These are phyloP conservation scores for Kingdonia uniflora DNA, from an alignment of 164 flowering plant genomes.

Conservation along the genomic window DNA sequence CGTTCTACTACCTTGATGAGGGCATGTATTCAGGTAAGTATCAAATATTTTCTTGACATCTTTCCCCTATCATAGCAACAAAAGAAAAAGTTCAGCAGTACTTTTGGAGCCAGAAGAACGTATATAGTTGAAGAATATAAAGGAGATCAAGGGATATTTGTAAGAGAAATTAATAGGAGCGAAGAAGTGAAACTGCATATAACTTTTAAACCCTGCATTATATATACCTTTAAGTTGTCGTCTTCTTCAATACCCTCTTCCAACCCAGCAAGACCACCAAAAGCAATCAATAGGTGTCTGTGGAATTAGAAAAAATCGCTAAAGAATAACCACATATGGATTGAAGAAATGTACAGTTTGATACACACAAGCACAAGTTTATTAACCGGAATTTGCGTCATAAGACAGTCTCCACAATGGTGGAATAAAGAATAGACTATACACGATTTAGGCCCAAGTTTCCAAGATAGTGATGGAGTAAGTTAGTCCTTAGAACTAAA, in stretches of 20 bases:
- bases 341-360: no score
- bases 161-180: background rate
- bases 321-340: no score
- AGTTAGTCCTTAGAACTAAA: no score
- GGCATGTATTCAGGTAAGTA: slow-evolving; percentile 67
- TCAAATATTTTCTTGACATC: slow-evolving; percentile 39
- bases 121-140: no score
- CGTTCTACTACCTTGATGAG: slow-evolving; percentile 85
- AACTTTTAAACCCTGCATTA: background rate
- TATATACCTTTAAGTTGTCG: slow-evolving; percentile 47
- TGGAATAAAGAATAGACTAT: no score
- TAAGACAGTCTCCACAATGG: no score
- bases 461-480: no score
- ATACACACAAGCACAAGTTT: no score
- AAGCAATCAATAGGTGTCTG: slow-evolving; percentile 88
- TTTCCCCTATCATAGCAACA: slow-evolving; percentile 36
- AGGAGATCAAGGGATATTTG: background rate
- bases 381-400: no score
- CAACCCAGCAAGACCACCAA: slow-evolving; percentile 97
- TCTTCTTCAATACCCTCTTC: slow-evolving; percentile 91
- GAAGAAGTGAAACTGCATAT: background rate
- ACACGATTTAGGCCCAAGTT: no score
- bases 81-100: background rate
- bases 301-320: background rate
- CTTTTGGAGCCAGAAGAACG: background rate